Conservation (phyloP, 2,329 filamentous ascomycete genomes). For the Fusarium sp. region DNA sequence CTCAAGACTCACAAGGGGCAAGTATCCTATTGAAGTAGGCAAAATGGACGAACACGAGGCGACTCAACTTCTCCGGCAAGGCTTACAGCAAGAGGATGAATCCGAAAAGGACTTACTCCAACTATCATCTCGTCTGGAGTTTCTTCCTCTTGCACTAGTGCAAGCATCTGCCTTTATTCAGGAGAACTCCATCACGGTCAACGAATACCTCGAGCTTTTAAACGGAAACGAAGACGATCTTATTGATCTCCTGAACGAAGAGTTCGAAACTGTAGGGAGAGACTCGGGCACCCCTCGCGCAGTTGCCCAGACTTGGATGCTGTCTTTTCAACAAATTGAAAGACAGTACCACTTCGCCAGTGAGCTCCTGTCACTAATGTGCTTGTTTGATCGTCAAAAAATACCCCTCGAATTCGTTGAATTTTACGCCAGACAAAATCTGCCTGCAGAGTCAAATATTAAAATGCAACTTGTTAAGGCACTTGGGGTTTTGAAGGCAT, state of each 20-base stretch:
- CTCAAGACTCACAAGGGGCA: constrained; percentile 38
- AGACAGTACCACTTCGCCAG: constrained; percentile 37
- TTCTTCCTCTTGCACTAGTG: constrained; percentile 50
- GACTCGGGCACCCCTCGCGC: constrained; percentile 44
- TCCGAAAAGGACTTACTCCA: background rate
- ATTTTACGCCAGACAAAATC: background rate
- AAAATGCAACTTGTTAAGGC: constrained; percentile 16
- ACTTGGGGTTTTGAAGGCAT: constrained; percentile 42
- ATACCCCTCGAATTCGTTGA: constrained; percentile 44
- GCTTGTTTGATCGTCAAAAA: constrained; percentile 46
- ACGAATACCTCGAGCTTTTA: constrained; percentile 47
- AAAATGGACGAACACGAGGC: constrained; percentile 47
- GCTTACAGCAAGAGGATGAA: constrained; percentile 16
- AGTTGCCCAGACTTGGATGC: constrained; percentile 49
- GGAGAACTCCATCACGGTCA: constrained; percentile 43
- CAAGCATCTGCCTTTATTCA: constrained; percentile 53
- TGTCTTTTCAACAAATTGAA: constrained; percentile 52
- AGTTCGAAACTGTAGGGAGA: constrained; percentile 48
- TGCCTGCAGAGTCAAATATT: rapidly evolving
- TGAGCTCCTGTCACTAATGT: constrained; percentile 51
- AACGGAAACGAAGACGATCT: constrained; percentile 21
- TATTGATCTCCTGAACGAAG: constrained; percentile 44
- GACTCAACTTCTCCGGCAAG: constrained; percentile 37
- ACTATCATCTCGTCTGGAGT: constrained; percentile 45
- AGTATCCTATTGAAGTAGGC: constrained; percentile 39